Base-by-base conservation (phyloP, 495 filamentous ascomycete species). In the Penicillium odoratum region DNA sequence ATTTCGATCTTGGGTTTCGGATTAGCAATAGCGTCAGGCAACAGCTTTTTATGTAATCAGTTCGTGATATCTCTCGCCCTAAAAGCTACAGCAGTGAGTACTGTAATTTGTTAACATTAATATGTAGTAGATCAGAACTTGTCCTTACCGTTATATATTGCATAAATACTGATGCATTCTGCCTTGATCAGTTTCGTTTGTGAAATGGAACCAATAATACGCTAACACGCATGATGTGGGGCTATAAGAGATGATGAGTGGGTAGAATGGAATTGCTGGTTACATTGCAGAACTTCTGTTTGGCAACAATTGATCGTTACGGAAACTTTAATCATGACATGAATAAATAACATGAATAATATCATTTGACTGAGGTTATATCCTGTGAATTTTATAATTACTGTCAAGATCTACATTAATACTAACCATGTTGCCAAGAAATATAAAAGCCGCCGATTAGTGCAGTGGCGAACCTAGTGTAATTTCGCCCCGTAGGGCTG, bases 401-500 rank as follows among this genome's bases (percentile, higher is more conserved):
- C 21, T 21, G 21, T 21, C 21, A 21, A 21, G 2, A 21, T 21
- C 21, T 21, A 21, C 21, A 2, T 21, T 21, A 1, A 21, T 21
- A 21, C 2, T 21, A 21, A 1, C 21, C 21, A 1, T 21, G 21
- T n/a, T n/a, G 21, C 21, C 21, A 21, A 21, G 21, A 21, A 21
- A 21, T 1, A 21, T 21, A 2, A 21, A 21, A 21, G 21, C 21
- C 11, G 40, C 59, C 33, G 54, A 51, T 21, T 21, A 21, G 18
- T 29, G 16, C 44, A 25, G 51, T 58, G 47, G 49, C 63, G 42
- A 60, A 51, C 45, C n/a, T 58, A 36, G 43, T 53, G 58, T 26
- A 55, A 58, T 56, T 15, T 7, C 28, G 51, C 56, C 58, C 31
- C 50, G 62, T 67, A 65, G 65, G 65, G 65, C 65, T 67, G 65